Evolutionary conservation across 2,329 filamentous ascomycete species (phyloP), one percentile per base, ranked within the genome.

Genomic region (Orbilia oligospora): DNA sequence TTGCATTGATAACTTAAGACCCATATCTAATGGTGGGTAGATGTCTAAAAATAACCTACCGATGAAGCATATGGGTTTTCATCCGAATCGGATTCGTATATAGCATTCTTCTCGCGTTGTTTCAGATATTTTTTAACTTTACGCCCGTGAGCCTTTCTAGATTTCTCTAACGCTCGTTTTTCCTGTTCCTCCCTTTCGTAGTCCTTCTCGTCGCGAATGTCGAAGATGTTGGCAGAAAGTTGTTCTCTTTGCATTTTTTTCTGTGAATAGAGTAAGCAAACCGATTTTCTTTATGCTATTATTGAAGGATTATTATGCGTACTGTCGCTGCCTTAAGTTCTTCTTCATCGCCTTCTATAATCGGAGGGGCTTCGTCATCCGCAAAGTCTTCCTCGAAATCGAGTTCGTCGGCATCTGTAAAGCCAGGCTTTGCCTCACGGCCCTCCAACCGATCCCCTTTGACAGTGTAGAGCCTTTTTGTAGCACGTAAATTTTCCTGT

Each of bases 371-470:
- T 82, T 90, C 89, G 80, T 90, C 89, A 80, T 90, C 89, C 33
- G 89, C 88, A 82, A 92, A 92, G 81, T 91, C 90, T 80, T 91
- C 89, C 80, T 91, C 89, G 81, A 90, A 91, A 82, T 92, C 90
- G 81, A 92, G 88, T 81, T 90, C 89, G 75, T 90, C 89, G 2
- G 86, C 88, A 82, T 91, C 90, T 38, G 88, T 86, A 61, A 88
- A 87, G 56, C 85, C 85, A 1, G 81, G 79, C 64, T 83, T 84
- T 12, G 81, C 79, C 41, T 80, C 72, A 6, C 81, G 80, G 14
- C 72, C 80, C 18, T 80, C 70, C 82, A 85, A 67, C 85, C 87
- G 77, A 83, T 84, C 82, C 16, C 84, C 85, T 71, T 85, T 85
- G 27, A 86, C 84, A 84, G 85, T 87, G 49, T 85, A 84, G 70